A percentile compares a stretch with the other conserved stretches of the same genome.
phyloP scores from a whole-genome alignment of 1,284 basidiomycete species.

The Ganoderma leucocontextum region DNA sequence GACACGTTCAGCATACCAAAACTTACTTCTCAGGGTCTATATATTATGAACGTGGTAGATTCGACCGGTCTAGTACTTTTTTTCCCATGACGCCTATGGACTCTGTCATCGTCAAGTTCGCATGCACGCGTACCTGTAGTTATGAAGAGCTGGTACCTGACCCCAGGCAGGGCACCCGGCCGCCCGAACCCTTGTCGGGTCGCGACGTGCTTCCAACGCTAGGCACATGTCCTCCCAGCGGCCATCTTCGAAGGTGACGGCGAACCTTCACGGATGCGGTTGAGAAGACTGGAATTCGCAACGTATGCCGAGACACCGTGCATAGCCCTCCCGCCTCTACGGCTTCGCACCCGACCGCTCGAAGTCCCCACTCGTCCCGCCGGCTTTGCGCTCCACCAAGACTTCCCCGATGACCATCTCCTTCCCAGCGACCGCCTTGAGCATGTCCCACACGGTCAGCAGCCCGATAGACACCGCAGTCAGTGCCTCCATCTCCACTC shows the following conservation, averaged over 20 bases:
- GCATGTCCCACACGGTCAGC: conserved; percentile 92
- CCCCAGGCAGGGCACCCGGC: not conserved
- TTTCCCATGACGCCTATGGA: conserved; percentile 9
- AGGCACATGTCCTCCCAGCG: not conserved
- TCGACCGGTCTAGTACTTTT: conserved; percentile 1
- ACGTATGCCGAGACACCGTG: not conserved
- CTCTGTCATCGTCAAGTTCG: not conserved
- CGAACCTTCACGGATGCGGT: not conserved
- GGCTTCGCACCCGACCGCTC: conserved; percentile 27
- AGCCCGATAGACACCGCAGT: conserved; percentile 83
- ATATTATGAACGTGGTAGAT: not conserved
- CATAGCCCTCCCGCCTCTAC: conserved; percentile 4
- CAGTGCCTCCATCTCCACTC: conserved; percentile 95
- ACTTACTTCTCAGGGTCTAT: not conserved
- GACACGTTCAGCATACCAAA: not conserved
- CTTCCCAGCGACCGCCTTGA: conserved; percentile 86
- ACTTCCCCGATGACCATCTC: conserved; percentile 83
- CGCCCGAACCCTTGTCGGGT: not conserved
- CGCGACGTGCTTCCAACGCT: not conserved
- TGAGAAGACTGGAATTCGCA: not conserved
- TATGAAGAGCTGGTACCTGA: conserved; percentile 1
- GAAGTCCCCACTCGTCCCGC: conserved; percentile 81
- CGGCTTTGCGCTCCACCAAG: conserved; percentile 72
- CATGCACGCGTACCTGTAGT: conserved; percentile 3
- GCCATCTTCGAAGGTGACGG: not conserved